Percentiles rank a stretch among this genome's conserved stretches.
phyloP scores from a whole-genome alignment of 2,329 filamentous ascomycete species.

The Fusarium veterinarium region DNA sequence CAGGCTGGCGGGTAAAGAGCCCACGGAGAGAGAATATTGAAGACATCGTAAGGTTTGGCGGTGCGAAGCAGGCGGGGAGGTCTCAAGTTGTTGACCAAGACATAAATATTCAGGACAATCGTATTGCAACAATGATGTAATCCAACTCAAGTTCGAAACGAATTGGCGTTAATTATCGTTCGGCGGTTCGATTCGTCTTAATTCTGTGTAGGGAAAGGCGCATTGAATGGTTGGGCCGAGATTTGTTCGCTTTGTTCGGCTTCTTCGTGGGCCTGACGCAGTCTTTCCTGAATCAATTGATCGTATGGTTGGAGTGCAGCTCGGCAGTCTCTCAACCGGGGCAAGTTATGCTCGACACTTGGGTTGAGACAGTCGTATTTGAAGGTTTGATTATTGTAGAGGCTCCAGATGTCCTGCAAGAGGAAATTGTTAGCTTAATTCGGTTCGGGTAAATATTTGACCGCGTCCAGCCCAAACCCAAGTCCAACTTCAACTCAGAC shows the following conservation, averaged over 20 bases:
- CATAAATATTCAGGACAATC: neutral
- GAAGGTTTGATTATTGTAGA: constrained; percentile 8
- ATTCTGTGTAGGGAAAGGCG: neutral
- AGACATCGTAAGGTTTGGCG: constrained; percentile 41
- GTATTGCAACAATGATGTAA: neutral
- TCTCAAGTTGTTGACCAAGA: neutral
- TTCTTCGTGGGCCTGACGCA: neutral
- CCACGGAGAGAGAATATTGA: constrained; percentile 47
- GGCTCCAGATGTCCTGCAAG: constrained; percentile 27
- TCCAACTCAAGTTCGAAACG: neutral
- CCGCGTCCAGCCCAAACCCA: neutral
- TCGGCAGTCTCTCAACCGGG: neutral
- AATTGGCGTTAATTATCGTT: neutral
- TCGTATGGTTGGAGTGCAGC: neutral
- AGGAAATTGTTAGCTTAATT: constrained; percentile 36
- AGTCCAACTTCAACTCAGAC: neutral
- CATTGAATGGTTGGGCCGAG: neutral
- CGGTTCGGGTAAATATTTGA: constrained; percentile 22
- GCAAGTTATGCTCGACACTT: neutral
- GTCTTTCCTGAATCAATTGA: neutral
- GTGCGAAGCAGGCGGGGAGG: neutral
- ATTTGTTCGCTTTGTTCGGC: neutral
- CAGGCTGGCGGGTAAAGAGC: constrained; percentile 45
- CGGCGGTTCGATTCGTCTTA: neutral
- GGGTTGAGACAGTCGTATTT: constrained; percentile 9